Evolutionary conservation across 2,329 filamentous ascomycete species (phyloP).

Genomic region (Botrytis elliptica): DNA sequence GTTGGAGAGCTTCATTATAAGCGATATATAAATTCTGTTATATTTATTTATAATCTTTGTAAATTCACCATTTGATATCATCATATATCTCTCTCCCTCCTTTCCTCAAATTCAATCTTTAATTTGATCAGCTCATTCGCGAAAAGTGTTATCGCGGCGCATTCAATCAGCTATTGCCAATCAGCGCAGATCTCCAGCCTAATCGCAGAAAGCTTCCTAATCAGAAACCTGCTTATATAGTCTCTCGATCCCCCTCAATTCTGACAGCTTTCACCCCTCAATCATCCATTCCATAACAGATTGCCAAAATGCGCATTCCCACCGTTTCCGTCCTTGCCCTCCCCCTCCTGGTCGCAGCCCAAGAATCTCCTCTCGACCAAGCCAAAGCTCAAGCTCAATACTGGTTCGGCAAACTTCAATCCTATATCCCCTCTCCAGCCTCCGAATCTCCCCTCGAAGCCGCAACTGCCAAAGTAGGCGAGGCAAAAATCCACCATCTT

Average conservation of each 20-base stretch:
- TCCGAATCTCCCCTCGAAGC: conserved; percentile 41
- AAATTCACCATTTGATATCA: background rate
- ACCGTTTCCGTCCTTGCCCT: conserved; percentile 51
- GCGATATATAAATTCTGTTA: background rate
- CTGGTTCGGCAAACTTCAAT: conserved; percentile 60
- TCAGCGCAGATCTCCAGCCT: background rate
- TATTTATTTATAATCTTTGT: background rate
- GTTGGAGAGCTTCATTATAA: background rate
- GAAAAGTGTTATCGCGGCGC: conserved; percentile 16
- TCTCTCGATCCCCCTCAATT: background rate
- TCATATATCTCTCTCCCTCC: background rate
- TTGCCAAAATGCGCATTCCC: conserved; percentile 56
- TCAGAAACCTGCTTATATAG: conserved; percentile 4
- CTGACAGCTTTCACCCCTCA: background rate
- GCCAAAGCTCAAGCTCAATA: conserved; percentile 64
- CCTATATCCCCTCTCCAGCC: conserved; percentile 51
- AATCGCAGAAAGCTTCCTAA: conserved; percentile 1
- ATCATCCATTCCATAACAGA: background rate
- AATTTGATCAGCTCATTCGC: background rate
- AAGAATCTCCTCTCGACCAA: conserved; percentile 52
- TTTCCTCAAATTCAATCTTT: background rate
- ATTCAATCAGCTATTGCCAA: conserved; percentile 7
- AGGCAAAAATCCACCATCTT: conserved; percentile 54
- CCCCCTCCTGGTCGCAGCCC: conserved; percentile 54
- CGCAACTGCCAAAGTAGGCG: conserved; percentile 52